Evolutionary conservation across 1,139 yeast genomes (phyloP), one percentile per base, ranked within the genome.

Genomic region (Blastobotrys ciferrii): DNA sequence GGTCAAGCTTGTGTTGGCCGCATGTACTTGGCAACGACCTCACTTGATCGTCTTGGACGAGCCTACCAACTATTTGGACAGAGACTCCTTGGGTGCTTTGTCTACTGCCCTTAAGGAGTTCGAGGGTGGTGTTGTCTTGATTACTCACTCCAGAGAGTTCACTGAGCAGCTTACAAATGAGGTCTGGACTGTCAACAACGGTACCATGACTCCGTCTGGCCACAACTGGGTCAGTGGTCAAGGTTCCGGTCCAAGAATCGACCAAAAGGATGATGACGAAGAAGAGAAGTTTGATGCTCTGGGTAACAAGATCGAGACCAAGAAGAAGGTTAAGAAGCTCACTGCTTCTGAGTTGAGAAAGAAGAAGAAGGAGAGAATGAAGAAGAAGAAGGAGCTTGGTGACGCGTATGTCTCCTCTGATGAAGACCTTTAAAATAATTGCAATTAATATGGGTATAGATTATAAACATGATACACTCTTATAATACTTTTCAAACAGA

Each of bases 301-400:
- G 94, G 98, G 98, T 82, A 92, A 92, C 96, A 92, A 92, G 94
- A 83, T 92, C 76, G 91, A 88, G 67, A 78, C 86, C 72, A 88
- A 80, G 73, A 88, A 89, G 87, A 92, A 92, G 94, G 91, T 87
- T 85, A 81, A 81, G 77, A 92, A 91, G 87, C 82, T 92, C 73
- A 86, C 97, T 63, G 91, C 98, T 71, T 97, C 98, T 63, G 98
- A 92, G 78, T 82, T 92, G 75, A 87, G 98, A 84, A 92, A 92
- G 96, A 92, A 92, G 96, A 92, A 92, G 97, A 92, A 92, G 96
- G 98, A 92, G 81, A 89, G 98, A 84, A 91, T 92, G 98, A 88
- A 87, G 87, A 92, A 91, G 94, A 92, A 92, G 97, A 92, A 92
- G 95, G 96, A 86, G 76, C 77, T 89, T 74, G 98, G 98, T 82